These are phyloP conservation scores for Forsythia viridissima DNA, from an alignment of 257 asterid genomes.

Conservation along the genomic window DNA sequence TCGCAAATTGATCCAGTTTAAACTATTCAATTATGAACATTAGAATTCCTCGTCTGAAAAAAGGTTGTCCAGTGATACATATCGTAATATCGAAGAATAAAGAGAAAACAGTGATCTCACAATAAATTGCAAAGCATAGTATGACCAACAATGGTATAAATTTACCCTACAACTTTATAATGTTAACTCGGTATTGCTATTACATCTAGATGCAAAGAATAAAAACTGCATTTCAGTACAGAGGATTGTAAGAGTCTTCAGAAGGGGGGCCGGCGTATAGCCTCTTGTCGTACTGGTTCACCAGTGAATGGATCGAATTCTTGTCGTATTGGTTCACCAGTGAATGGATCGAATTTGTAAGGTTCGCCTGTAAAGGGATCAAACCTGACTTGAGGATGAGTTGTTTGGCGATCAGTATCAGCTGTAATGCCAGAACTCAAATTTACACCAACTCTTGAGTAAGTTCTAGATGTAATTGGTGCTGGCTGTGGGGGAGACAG, in stretches of 20 bases:
- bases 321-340: slow-evolving; percentile 69
- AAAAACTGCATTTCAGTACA: neutral
- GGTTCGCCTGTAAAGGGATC: slow-evolving; percentile 91
- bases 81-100: too few relatives aligned
- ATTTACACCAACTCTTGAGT: slow-evolving; percentile 32
- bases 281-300: slow-evolving; percentile 63
- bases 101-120: neutral
- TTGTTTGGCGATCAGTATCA: slow-evolving; percentile 31
- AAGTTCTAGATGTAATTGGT: slow-evolving; percentile 39
- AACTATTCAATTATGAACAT: too few relatives aligned
- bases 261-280: slow-evolving; percentile 24
- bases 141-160: neutral
- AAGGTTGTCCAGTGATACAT: too few relatives aligned
- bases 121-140: neutral
- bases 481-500: slow-evolving; percentile 33
- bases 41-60: too few relatives aligned
- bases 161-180: neutral
- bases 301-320: slow-evolving; percentile 92
- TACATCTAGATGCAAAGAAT: neutral
- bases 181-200: neutral
- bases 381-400: slow-evolving; percentile 65
- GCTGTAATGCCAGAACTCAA: slow-evolving; percentile 22
- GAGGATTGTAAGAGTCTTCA: slow-evolving; percentile 22
- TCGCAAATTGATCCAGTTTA: too few relatives aligned
- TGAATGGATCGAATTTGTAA: slow-evolving; percentile 90